phyloP scores from a whole-genome alignment of 2,329 filamentous ascomycete species.

The Hirsutella minnesotensis region DNA sequence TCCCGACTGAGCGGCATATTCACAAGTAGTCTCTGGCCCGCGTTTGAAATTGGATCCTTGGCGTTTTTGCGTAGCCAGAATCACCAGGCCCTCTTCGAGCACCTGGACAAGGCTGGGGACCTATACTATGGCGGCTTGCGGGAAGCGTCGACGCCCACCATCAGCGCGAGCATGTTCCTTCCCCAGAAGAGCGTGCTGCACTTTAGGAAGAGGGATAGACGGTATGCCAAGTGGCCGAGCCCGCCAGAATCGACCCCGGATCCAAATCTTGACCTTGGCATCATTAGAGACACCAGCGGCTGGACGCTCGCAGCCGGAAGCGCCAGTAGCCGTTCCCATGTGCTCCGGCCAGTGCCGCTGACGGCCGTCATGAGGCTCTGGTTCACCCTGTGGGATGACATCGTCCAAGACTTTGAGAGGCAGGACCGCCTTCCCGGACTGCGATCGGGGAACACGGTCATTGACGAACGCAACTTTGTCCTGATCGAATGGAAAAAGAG shows the following conservation, averaged over 20 bases:
- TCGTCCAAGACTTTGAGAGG: slow-evolving; percentile 24
- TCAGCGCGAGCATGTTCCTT: slow-evolving; percentile 41
- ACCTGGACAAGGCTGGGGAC: slow-evolving; percentile 34
- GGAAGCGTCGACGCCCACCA: slow-evolving; percentile 39
- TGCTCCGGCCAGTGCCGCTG: neutral
- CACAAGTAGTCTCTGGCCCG: slow-evolving; percentile 37
- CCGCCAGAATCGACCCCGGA: slow-evolving; percentile 13
- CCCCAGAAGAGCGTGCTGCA: slow-evolving; percentile 38
- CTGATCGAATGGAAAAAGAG: neutral
- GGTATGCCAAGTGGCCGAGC: slow-evolving; percentile 8
- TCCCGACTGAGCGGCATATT: slow-evolving; percentile 27
- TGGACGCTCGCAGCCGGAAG: neutral
- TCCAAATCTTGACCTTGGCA: slow-evolving; percentile 8
- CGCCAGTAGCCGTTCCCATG: too few species aligned
- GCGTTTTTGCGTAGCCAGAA: slow-evolving; percentile 36
- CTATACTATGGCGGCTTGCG: slow-evolving; percentile 35
- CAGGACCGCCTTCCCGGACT: slow-evolving; percentile 22
- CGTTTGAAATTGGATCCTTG: slow-evolving; percentile 42
- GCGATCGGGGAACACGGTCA: slow-evolving; percentile 24
- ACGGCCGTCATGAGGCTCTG: slow-evolving; percentile 16
- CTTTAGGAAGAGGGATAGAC: slow-evolving; percentile 25
- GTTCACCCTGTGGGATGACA: slow-evolving; percentile 22
- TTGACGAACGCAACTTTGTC: slow-evolving; percentile 25
- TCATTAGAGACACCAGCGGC: neutral
- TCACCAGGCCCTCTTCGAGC: slow-evolving; percentile 35